Evolutionary conservation across 805 yeast species (phyloP), one percentile per base, ranked within the genome.

Genomic region (Candida silvicultrix): DNA sequence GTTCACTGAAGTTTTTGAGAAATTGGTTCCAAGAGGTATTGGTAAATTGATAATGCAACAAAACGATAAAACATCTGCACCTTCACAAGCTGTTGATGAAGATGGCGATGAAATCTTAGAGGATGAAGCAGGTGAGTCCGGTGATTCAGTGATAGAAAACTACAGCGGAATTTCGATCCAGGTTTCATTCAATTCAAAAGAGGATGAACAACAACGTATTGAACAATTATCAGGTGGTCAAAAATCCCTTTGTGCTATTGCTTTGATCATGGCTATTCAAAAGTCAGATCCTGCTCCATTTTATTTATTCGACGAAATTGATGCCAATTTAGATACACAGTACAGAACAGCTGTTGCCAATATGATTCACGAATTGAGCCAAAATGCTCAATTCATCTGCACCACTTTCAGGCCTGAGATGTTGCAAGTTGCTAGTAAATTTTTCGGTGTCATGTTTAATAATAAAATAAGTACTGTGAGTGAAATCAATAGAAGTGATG

Each of bases 221-320:
- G 96, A 89, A 61, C 97, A 90, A 61, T 71, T 94, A 16, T 88
- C 97, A 1, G 99, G 99, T 37, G 99, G 99, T 11, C 99, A 94
- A 60, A 92, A 92, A 62, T 86, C 97, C 0, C 70, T 94, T n/a
- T 90, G 98, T 70, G 98, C 99, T 1, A 81, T 94, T 54, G 90
- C 98, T 0, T 74, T 94, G 43, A 90, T 94, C 53, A 73, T 94
- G 47, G 97, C 99, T 4, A 88, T 92, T 49, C 99, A 94, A 68
- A 81, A 78, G 59, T 88, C 95, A 52, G 98, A 94, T 55, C 98
- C 98, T 11, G 97, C 97, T 9, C 97, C 98, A 42, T 94, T 94
- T 63, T 94, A 94, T 61, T 66, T 94, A 41, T 92, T 94, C 64
- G 99, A 94, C 65, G 99, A 94, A 68, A 85, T 94, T 48, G 99